Evolutionary conservation across 768 basidiomycete genomes (phyloP).

Genomic region (Nevesoporus exiguus): DNA sequence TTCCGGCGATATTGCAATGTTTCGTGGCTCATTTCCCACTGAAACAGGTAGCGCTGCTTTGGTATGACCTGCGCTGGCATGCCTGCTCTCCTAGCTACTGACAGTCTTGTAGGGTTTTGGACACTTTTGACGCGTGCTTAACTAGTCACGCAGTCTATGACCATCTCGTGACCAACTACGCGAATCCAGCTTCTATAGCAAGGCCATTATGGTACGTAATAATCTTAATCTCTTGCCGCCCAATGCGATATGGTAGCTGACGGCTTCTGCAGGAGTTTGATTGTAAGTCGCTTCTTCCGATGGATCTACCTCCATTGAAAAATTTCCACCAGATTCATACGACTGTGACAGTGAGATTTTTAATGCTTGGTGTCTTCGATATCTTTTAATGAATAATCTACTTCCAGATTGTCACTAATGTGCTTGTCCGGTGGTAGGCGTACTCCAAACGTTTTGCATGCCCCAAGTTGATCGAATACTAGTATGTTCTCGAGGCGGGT

Average conservation of each 20-base stretch:
- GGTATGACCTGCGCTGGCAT: not conserved
- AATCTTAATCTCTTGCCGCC: not conserved
- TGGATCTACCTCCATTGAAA: not conserved
- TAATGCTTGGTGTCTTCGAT: not conserved
- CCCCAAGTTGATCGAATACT: not conserved
- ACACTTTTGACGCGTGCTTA: slow-evolving; percentile 53
- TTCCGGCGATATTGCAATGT: not conserved
- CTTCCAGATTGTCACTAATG: slow-evolving; percentile 45
- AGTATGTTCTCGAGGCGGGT: slow-evolving; percentile 49
- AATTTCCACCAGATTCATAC: slow-evolving; percentile 46
- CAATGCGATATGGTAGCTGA: not conserved
- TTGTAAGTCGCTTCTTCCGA: slow-evolving; percentile 35
- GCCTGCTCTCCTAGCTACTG: not conserved
- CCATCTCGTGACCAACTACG: slow-evolving; percentile 55
- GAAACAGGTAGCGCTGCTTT: slow-evolving; percentile 26
- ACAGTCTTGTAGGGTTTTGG: slow-evolving; percentile 35
- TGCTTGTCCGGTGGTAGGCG: slow-evolving; percentile 42
- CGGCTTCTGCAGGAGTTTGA: slow-evolving; percentile 41
- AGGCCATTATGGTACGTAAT: slow-evolving; percentile 45
- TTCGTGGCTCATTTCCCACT: slow-evolving; percentile 34
- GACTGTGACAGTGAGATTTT: slow-evolving; percentile 44
- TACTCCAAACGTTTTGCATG: not conserved
- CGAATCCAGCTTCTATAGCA: slow-evolving; percentile 42
- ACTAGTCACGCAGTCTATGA: slow-evolving; percentile 55
- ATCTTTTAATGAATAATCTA: not conserved